These are phyloP conservation scores for Boletus hoseneyae DNA, from an alignment of 1,284 basidiomycete species.

Conservation along the genomic window DNA sequence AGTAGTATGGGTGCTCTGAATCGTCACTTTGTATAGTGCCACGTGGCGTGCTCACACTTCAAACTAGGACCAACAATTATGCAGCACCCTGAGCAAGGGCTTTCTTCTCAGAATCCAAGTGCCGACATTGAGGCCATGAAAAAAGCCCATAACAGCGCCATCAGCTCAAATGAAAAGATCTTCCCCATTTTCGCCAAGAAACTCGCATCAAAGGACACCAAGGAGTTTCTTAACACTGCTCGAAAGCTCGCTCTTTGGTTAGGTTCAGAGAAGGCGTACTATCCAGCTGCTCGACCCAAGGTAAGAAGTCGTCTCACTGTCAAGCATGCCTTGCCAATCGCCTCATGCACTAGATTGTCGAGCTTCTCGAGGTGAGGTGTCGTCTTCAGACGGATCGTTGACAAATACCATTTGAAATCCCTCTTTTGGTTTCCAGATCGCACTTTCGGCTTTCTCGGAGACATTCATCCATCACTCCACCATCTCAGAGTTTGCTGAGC, in stretches of 20 bases:
- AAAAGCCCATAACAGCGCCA: slow-evolving; percentile 17
- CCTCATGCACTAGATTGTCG: slow-evolving; percentile 21
- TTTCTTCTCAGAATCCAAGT: background rate
- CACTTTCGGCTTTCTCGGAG: slow-evolving; percentile 17
- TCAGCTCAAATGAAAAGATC: slow-evolving; percentile 28
- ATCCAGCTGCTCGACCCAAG: slow-evolving; percentile 28
- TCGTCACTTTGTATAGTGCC: too few relatives aligned
- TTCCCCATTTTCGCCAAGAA: slow-evolving; percentile 30
- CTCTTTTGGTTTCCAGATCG: slow-evolving; percentile 19
- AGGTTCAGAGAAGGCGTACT: slow-evolving; percentile 32
- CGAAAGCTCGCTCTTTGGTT: slow-evolving; percentile 25
- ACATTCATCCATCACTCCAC: slow-evolving; percentile 8
- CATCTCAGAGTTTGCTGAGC: slow-evolving; percentile 6
- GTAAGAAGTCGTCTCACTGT: slow-evolving; percentile 10
- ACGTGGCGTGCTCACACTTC: slow-evolving; percentile 9
- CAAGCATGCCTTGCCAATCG: background rate
- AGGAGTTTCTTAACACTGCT: slow-evolving; percentile 18
- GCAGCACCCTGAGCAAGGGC: slow-evolving; percentile 5
- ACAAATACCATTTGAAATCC: background rate
- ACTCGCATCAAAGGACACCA: slow-evolving; percentile 24
- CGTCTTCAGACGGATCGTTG: background rate
- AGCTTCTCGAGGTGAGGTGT: slow-evolving; percentile 28
- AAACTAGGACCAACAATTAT: slow-evolving; percentile 9
- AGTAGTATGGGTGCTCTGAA: too few relatives aligned
- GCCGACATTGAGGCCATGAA: slow-evolving; percentile 16